Conservation (phyloP, 2,329 filamentous ascomycete species). For the Cryphonectria parasitica region DNA sequence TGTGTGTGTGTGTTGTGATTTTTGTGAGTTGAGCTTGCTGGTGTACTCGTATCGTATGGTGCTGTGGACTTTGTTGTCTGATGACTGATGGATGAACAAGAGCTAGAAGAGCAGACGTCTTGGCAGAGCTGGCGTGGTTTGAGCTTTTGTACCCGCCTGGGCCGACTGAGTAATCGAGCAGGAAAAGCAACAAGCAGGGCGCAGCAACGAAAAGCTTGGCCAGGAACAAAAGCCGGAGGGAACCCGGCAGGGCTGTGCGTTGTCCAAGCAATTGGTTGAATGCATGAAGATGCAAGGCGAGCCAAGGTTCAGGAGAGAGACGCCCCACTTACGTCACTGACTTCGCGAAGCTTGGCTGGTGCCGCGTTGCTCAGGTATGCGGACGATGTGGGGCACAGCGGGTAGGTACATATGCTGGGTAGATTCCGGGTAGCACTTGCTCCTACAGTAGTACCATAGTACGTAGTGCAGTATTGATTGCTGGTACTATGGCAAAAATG, state of each 20-base stretch:
- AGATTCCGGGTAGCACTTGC: neutral
- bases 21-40: neutral
- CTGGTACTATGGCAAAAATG: neutral
- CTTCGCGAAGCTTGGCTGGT: slow-evolving; percentile 3
- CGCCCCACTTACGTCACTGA: slow-evolving; percentile 4
- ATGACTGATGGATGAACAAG: neutral
- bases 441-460: neutral
- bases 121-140: neutral
- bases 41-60: slow-evolving; percentile 5
- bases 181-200: neutral
- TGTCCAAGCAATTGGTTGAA: neutral
- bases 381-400: neutral
- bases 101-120: neutral
- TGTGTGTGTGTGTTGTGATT: neutral
- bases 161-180: neutral
- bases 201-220: neutral
- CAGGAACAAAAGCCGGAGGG: neutral
- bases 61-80: neutral
- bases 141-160: neutral
- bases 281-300: neutral
- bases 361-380: neutral
- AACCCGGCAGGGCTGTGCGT: neutral
- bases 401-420: neutral
- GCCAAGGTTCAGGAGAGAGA: neutral
- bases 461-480: too few species aligned